A percentile compares a stretch with the other conserved stretches of the same genome.
These are phyloP conservation scores for Leptomonas pyrrhocoris DNA, from an alignment of 208 protist species.

Conservation along the genomic window DNA sequence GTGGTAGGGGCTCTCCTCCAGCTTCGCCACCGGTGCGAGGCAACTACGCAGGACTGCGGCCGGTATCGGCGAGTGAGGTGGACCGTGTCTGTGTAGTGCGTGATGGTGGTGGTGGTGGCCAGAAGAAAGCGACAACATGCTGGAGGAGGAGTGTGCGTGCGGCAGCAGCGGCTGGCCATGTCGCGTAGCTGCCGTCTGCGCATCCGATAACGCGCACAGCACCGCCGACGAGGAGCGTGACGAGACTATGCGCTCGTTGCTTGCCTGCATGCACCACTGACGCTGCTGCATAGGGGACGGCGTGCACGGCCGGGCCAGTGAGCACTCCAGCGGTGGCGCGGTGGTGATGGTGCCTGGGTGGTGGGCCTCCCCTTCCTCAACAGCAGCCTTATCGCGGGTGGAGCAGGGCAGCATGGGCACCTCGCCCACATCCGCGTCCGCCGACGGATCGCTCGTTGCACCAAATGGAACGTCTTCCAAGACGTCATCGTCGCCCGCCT, in stretches of 20 bases:
- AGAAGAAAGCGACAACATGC: not conserved
- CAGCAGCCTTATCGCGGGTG: slow-evolving; percentile 32
- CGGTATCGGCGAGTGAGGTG: not conserved
- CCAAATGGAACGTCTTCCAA: not conserved
- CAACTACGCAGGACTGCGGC: slow-evolving; percentile 23
- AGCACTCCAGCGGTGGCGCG: slow-evolving; percentile 10
- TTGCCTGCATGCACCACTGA: slow-evolving; percentile 12
- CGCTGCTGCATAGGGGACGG: not conserved
- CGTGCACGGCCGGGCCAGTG: not conserved
- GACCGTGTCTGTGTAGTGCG: not conserved
- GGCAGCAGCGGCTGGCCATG: not conserved
- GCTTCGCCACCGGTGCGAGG: slow-evolving; percentile 29
- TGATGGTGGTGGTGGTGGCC: not conserved
- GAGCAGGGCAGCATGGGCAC: slow-evolving; percentile 35
- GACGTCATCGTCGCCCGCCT: not conserved
- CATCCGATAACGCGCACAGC: slow-evolving; percentile 10
- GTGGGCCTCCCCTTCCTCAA: slow-evolving; percentile 6
- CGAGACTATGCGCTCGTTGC: slow-evolving; percentile 38
- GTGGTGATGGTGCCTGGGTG: not conserved
- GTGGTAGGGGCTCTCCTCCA: slow-evolving; percentile 69
- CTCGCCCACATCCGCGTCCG: slow-evolving; percentile 8
- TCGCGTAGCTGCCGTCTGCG: not conserved
- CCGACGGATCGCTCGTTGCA: not conserved
- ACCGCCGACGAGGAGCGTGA: slow-evolving; percentile 26
- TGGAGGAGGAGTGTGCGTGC: slow-evolving; percentile 7